Base-by-base conservation (phyloP, 1,284 basidiomycete species). In the Marasmius sp. region DNA sequence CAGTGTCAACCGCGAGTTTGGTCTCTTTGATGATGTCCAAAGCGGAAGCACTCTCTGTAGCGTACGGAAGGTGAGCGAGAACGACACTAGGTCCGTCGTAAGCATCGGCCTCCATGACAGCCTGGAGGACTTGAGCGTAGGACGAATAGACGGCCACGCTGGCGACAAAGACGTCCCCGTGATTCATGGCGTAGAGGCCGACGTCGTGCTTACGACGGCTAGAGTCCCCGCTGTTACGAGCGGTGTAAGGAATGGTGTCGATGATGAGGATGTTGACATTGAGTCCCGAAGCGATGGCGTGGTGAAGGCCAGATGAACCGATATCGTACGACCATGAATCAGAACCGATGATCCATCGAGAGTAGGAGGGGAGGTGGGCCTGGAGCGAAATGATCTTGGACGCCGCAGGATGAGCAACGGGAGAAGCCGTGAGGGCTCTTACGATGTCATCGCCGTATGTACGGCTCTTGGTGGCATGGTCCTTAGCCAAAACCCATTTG, bases 131-230 rank as follows among this genome's bases (percentile, higher is more conserved):
- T 72, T 98, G 96, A 1, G 92, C 86, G 74, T 98, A 99, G 57
- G 96, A 96, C 48, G 95, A 92, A 77, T 97, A 98, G 60, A 98
- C 90, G 6, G 97, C 97, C 45, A 97, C 88, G 70, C 93, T 95
- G 10, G 95, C 95, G 60, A 98, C 97, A 74, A 95, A 99, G 61
- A 95, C 94, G 71, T 95, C 92, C 16, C 97, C 97, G 74, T 98
- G 94, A 79, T 97, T 98, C 93, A 99, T 97, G 12, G 97, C 97
- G 73, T 99, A 99, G 54, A 98, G 80, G 0, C 94, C 95, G 51
- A 95, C 90, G 75, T 98, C 95, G 71, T 95, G 95, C 78, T 96
- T 97, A 63, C 94, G 83, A 60, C 89, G 84, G 64, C 84, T 80
- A 8, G 88, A 88, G 66, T 94, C 91, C 37, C 78, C 83, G 20